phyloP scores from a whole-genome alignment of 2,329 filamentous ascomycete genomes.

The Trematosphaeria pertusa region DNA sequence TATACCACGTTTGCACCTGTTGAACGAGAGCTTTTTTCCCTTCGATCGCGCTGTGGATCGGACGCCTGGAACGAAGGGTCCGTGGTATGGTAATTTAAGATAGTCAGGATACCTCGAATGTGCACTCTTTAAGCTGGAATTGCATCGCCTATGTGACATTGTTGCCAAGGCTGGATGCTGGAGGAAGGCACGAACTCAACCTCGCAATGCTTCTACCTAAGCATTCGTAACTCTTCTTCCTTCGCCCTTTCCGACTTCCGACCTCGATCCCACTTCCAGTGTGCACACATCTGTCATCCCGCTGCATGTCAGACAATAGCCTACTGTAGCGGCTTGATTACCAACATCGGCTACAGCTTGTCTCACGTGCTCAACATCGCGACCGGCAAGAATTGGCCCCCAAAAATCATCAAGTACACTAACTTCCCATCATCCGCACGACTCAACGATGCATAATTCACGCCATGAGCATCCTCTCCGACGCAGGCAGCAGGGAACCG shows the following conservation, averaged over 20 bases:
- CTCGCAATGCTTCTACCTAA: no score
- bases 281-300: not conserved
- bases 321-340: not conserved
- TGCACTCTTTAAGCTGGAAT: constrained; percentile 4
- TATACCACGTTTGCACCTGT: constrained; percentile 21
- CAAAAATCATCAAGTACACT: not conserved
- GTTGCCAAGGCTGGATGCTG: no score
- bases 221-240: no score
- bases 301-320: not conserved
- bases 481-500: constrained; percentile 1
- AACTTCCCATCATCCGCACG: no score
- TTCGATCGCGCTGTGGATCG: constrained; percentile 34
- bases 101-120: constrained; percentile 20
- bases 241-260: no score
- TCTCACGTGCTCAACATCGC: not conserved
- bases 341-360: not conserved
- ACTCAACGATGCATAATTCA: not conserved
- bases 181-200: no score
- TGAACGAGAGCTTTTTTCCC: constrained; percentile 12
- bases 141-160: no score
- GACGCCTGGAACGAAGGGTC: constrained; percentile 34
- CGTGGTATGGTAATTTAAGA: constrained; percentile 38
- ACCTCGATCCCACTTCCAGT: no score
- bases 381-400: not conserved
- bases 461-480: not conserved